These are phyloP conservation scores for Eucalyptus marginata DNA, from an alignment of 345 rosid species.

Conservation along the genomic window DNA sequence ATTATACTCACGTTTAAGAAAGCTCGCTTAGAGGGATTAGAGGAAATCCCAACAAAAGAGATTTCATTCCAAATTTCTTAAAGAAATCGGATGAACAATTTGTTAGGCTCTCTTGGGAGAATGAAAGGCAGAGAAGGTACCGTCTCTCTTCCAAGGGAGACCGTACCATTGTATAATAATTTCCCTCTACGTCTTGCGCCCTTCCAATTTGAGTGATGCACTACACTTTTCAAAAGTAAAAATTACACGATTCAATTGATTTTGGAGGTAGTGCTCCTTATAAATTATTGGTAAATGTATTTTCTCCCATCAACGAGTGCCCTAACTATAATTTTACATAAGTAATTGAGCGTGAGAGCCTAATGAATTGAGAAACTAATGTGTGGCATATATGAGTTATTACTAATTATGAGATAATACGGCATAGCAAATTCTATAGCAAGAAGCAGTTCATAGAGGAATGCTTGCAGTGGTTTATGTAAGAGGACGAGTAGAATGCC, in stretches of 20 bases:
- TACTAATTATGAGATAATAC: background rate
- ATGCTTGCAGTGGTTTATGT: background rate
- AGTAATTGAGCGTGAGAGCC: background rate
- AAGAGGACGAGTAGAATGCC: background rate
- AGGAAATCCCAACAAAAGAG: background rate
- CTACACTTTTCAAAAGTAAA: background rate
- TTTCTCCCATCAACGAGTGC: background rate
- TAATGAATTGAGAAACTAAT: background rate
- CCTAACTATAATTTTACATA: background rate
- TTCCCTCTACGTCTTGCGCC: background rate
- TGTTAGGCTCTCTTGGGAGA: background rate
- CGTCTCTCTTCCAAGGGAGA: background rate
- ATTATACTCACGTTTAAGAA: background rate
- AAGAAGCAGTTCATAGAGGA: fast-evolving
- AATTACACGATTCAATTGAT: background rate
- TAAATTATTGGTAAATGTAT: background rate
- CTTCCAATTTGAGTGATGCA: background rate
- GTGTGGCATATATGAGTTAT: background rate
- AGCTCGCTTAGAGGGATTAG: background rate
- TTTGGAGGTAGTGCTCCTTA: background rate
- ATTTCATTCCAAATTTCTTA: background rate
- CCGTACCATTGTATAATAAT: background rate
- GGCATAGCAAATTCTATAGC: background rate
- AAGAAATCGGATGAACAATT: background rate
- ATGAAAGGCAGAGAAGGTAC: background rate